Evolutionary conservation across 768 basidiomycete genomes (phyloP).

Genomic region (Mycena vulgaris): DNA sequence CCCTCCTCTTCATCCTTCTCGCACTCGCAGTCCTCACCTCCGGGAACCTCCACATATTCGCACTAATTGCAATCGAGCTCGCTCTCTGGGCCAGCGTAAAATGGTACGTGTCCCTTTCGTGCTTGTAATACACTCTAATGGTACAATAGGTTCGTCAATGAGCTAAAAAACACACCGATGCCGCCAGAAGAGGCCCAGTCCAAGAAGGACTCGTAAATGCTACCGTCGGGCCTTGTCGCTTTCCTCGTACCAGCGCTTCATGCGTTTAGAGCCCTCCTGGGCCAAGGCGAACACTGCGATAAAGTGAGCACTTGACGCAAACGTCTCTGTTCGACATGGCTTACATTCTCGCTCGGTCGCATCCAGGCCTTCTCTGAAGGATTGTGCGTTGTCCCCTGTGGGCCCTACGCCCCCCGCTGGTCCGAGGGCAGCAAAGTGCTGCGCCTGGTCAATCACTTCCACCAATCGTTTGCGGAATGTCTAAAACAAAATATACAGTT

Average conservation of each 20-base stretch:
- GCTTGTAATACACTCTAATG: slow-evolving; percentile 31
- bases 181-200: slow-evolving; percentile 35
- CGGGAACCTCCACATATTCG: slow-evolving; percentile 78
- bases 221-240: slow-evolving; percentile 69
- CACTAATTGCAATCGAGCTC: slow-evolving; percentile 75
- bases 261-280: slow-evolving; percentile 83
- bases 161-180: slow-evolving; percentile 61
- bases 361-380: slow-evolving; percentile 93
- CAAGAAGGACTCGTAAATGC: slow-evolving; percentile 53
- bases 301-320: slow-evolving; percentile 25
- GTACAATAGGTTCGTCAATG: slow-evolving; percentile 74
- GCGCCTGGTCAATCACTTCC: slow-evolving; percentile 90
- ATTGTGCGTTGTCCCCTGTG: slow-evolving; percentile 73
- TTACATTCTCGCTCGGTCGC: slow-evolving; percentile 93
- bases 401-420: slow-evolving; percentile 68
- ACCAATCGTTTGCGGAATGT: slow-evolving; percentile 82
- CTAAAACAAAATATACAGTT: slow-evolving; percentile 54
- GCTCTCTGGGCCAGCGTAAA: slow-evolving; percentile 86
- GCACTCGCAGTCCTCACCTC: slow-evolving; percentile 72
- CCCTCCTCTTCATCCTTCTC: slow-evolving; percentile 73
- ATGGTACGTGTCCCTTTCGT: slow-evolving; percentile 63
- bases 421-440: slow-evolving; percentile 86
- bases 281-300: slow-evolving; percentile 85
- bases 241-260: slow-evolving; percentile 90
- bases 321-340: slow-evolving; percentile 45